Conservation (phyloP, 345 rosid species). For the Dipteronia sinensis region DNA sequence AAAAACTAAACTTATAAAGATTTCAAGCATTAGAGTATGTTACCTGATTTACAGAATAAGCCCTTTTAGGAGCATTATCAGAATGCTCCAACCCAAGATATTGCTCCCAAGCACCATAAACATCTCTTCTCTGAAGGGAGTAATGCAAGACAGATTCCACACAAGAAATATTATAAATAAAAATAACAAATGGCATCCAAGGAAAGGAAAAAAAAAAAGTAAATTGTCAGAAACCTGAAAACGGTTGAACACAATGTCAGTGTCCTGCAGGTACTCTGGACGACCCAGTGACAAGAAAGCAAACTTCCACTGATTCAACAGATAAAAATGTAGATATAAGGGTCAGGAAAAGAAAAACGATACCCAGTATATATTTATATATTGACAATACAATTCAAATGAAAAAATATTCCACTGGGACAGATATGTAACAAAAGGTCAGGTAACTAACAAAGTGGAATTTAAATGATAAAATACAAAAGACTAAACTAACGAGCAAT, state of each 20-base stretch:
- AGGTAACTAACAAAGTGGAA: neutral
- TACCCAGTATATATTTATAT: neutral
- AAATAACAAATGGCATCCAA: neutral
- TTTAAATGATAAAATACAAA: neutral
- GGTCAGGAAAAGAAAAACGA: neutral
- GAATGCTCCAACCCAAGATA: slow-evolving; percentile 94
- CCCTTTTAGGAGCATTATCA: slow-evolving; percentile 79
- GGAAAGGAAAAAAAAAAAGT: neutral
- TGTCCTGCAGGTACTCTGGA: slow-evolving; percentile 81
- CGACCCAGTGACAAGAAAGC: slow-evolving; percentile 90
- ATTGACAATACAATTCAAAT: neutral
- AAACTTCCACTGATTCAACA: slow-evolving; percentile 80
- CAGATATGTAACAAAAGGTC: neutral
- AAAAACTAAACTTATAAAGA: neutral
- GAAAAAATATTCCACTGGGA: neutral
- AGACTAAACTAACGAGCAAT: neutral
- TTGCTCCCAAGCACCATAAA: slow-evolving; percentile 90
- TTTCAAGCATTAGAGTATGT: neutral
- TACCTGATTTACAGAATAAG: slow-evolving; percentile 81
- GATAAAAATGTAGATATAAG: neutral
- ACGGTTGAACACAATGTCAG: slow-evolving; percentile 71
- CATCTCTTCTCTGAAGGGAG: slow-evolving; percentile 58
- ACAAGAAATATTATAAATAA: neutral
- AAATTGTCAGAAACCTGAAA: slow-evolving; percentile 61
- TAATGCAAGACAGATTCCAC: neutral